Evolutionary conservation across 495 filamentous ascomycete genomes (phyloP).

Genomic region (Aspergillus incahuasiensis): DNA sequence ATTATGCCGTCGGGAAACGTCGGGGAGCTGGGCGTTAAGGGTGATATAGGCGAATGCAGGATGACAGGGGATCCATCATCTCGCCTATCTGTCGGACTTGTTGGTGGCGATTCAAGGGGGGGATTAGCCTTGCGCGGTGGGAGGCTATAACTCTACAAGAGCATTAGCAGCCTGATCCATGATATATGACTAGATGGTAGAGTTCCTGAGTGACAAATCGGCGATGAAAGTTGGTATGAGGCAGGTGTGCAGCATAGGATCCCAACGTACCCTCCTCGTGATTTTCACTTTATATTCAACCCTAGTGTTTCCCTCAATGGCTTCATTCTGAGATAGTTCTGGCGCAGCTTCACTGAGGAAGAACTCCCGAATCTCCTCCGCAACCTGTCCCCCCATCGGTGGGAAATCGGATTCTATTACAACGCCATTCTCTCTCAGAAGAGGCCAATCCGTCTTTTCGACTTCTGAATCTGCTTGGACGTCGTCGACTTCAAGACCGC

Average conservation of each 20-base stretch:
- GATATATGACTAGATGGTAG: not conserved
- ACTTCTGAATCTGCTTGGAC: constrained; percentile 18
- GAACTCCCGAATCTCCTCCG: constrained; percentile 60
- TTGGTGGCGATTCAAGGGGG: constrained; percentile 44
- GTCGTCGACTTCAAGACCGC: constrained; percentile 54
- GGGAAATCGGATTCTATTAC: constrained; percentile 65
- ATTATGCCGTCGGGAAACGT: constrained; percentile 86
- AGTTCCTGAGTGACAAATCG: not conserved
- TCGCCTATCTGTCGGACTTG: constrained; percentile 44
- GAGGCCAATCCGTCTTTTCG: constrained; percentile 32
- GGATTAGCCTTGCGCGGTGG: constrained; percentile 61
- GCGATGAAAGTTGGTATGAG: not conserved
- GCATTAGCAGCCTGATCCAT: constrained; percentile 13
- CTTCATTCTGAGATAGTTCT: constrained; percentile 41
- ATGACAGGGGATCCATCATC: constrained; percentile 41
- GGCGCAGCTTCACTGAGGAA: constrained; percentile 63
- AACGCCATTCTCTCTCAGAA: constrained; percentile 54
- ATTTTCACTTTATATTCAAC: constrained; percentile 59
- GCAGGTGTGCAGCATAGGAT: not conserved
- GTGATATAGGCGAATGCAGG: constrained; percentile 85
- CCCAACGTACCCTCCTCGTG: constrained; percentile 69
- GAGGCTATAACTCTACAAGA: constrained; percentile 50
- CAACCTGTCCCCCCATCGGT: constrained; percentile 57
- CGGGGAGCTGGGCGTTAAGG: constrained; percentile 70
- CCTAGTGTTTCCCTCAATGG: constrained; percentile 23